A percentile compares a stretch with the other conserved stretches of the same genome.
These are phyloP conservation scores for Candida cerambycidarum DNA, from an alignment of 805 yeast species.

Conservation along the genomic window DNA sequence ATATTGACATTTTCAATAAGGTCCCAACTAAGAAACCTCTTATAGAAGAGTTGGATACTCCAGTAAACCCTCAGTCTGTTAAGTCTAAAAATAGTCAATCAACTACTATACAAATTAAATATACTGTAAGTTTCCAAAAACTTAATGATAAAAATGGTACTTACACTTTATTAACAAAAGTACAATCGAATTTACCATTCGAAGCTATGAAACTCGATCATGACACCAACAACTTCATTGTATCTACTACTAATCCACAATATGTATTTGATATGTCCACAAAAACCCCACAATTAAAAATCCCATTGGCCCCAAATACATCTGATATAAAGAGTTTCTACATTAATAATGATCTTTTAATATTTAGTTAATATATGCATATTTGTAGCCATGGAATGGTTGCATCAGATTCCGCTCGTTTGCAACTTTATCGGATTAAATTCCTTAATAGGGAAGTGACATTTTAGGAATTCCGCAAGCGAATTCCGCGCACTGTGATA, in stretches of 20 bases:
- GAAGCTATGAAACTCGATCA: conserved; percentile 2
- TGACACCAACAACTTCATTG: conserved; percentile 5
- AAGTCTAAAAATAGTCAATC: background rate
- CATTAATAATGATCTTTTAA: background rate
- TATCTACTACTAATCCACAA: conserved; percentile 3
- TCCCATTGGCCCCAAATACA: conserved; percentile 1
- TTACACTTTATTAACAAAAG: conserved; percentile 5
- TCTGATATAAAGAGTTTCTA: conserved; percentile 8
- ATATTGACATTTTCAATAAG: conserved; percentile 4
- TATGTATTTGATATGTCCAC: conserved; percentile 5
- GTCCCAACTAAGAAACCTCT: conserved; percentile 35
- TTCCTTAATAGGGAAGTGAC: background rate
- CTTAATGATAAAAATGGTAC: conserved; percentile 4
- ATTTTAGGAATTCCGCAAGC: background rate
- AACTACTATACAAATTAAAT: background rate
- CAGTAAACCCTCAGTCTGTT: conserved; percentile 1
- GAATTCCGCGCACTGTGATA: conserved; percentile 4
- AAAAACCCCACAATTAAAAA: conserved; percentile 2
- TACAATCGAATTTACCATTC: conserved; percentile 13
- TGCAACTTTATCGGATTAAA: conserved; percentile 1
- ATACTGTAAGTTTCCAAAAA: conserved; percentile 17
- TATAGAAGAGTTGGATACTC: conserved; percentile 45
- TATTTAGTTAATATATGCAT: conserved; percentile 11
- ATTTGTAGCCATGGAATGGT: background rate
- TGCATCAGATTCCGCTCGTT: background rate